Evolutionary conservation across 352 stramenopile genomes (phyloP).

Genomic region (Pythium chondricola): DNA sequence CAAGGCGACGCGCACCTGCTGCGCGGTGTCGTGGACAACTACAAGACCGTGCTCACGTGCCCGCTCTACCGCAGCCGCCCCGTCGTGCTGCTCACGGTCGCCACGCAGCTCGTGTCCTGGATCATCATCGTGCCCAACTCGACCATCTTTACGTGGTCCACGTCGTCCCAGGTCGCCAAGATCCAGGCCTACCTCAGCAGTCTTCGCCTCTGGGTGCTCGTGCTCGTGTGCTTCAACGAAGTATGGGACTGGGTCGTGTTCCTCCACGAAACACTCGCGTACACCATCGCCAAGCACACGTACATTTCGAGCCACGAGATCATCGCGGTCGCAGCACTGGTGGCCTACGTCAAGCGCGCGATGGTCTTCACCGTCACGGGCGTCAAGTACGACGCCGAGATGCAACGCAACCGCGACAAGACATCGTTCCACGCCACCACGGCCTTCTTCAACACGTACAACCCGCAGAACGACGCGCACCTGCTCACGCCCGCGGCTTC

Average conservation of each 20-base stretch:
- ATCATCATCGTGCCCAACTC: slow-evolving; percentile 34
- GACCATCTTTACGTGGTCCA: slow-evolving; percentile 15
- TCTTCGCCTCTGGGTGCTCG: slow-evolving; percentile 11
- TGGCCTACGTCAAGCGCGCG: slow-evolving; percentile 3
- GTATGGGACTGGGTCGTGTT: slow-evolving; percentile 11
- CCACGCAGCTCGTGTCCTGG: slow-evolving; percentile 44
- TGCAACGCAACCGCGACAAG: slow-evolving; percentile 3
- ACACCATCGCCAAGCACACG: slow-evolving; percentile 6
- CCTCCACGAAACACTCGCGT: slow-evolving; percentile 6
- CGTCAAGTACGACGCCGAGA: slow-evolving; percentile 7
- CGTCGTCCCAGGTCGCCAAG: slow-evolving; percentile 3
- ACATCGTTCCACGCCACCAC: slow-evolving; percentile 6
- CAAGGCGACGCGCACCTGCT: slow-evolving; percentile 20
- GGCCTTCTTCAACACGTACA: slow-evolving; percentile 10
- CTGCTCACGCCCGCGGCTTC: slow-evolving; percentile 1
- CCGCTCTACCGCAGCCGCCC: slow-evolving; percentile 33
- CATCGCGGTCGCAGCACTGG: slow-evolving; percentile 4
- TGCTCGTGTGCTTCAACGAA: slow-evolving; percentile 8
- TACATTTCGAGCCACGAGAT: slow-evolving; percentile 11
- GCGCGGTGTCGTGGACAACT: slow-evolving; percentile 23
- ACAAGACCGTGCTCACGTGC: slow-evolving; percentile 13
- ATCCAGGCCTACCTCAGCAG: slow-evolving; percentile 11
- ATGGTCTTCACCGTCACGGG: slow-evolving; percentile 7
- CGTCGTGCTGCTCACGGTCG: slow-evolving; percentile 25
- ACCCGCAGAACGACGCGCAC: slow-evolving; percentile 3